Percentiles rank a stretch among this genome's conserved stretches.
Evolutionary conservation across 306 rosid genomes (phyloP).

Genomic region (Vigna nakashimae): DNA sequence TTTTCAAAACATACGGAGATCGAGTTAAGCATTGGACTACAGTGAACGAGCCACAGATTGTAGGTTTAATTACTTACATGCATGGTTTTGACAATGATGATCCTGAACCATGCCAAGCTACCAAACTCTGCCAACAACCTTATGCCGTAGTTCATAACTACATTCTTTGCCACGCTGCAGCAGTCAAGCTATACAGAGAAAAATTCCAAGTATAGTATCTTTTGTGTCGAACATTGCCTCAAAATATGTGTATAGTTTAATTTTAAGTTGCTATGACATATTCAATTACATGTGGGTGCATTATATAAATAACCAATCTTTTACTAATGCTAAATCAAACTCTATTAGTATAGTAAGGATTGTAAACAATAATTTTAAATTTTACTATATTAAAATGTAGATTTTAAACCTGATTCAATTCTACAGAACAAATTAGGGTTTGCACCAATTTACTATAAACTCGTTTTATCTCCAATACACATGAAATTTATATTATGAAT

Average conservation of each 20-base stretch:
- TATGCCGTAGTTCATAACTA: conserved; percentile 48
- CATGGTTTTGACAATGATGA: conserved; percentile 34
- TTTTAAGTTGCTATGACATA: too few species aligned
- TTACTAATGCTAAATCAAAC: too few species aligned
- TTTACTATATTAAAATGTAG: too few species aligned
- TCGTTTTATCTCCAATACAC: rapidly evolving
- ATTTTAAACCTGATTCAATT: too few species aligned
- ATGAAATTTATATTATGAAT: background rate
- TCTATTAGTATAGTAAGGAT: background rate
- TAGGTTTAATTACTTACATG: conserved; percentile 41
- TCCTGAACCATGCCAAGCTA: conserved; percentile 34
- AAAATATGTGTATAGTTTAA: too few species aligned
- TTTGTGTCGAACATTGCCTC: too few species aligned
- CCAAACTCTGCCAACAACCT: conserved; percentile 41
- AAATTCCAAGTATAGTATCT: conserved; percentile 43
- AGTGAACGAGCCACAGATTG: conserved; percentile 46
- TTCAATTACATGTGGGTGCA: too few species aligned
- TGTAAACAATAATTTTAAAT: background rate
- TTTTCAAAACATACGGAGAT: conserved; percentile 53
- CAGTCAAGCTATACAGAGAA: conserved; percentile 40
- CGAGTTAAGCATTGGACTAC: conserved; percentile 59
- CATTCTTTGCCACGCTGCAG: conserved; percentile 52
- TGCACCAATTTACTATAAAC: too few species aligned
- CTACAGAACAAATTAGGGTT: too few species aligned
- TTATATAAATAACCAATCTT: too few species aligned